Base-by-base conservation (phyloP, 495 filamentous ascomycete genomes). In the Neurospora hispaniola region DNA sequence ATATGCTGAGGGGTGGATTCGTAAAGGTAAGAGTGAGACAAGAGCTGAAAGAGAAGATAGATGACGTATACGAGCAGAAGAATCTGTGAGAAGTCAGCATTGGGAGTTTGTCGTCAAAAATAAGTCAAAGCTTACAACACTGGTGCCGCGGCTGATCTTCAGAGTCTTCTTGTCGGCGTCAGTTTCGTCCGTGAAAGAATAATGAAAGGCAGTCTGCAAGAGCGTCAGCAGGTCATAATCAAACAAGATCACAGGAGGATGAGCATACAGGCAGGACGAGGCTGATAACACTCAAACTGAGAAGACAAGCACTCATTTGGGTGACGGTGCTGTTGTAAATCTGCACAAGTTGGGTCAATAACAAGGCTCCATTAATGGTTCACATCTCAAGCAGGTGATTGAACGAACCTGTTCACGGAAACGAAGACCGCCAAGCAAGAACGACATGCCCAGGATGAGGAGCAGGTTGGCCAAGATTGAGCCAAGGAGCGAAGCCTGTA, bases 321-420 rank as follows among this genome's bases (percentile, higher is more conserved):
- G 94, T 97, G 69, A 96, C 92, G 35, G 93, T 96, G 82, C 89
- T 96, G 81, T 97, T 97, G 83, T 97, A 97, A 73, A 97, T 90
- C 89, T 94, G 71, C 43, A 69, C 5, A 42, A n/a, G 77, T 82
- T 72, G 83, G 78, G 44, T 59, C 48, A 59, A 27, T 59, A 14
- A 59, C 48, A 59, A 27, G 48, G 10, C 20, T 59, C 48, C 48
- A 59, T 20, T 20, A 10, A 4, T 44, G 14, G 14, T 27, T 14
- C 46, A 27, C 14, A 18, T 62, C 8, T 38, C 46, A 12, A 4
- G 40, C 23, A 46, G 38, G 3, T 42, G 48, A n/a, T 5, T 73
- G 14, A 43, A 11, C 83, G 70, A 80, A 89, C 89, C 85, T 95
- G 94, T 85, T 97, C 94, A 74, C 90, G 91, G 81, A 90, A 97